Evolutionary conservation across 129 eudicot genomes (phyloP).

Genomic region (Flaveria robusta): DNA sequence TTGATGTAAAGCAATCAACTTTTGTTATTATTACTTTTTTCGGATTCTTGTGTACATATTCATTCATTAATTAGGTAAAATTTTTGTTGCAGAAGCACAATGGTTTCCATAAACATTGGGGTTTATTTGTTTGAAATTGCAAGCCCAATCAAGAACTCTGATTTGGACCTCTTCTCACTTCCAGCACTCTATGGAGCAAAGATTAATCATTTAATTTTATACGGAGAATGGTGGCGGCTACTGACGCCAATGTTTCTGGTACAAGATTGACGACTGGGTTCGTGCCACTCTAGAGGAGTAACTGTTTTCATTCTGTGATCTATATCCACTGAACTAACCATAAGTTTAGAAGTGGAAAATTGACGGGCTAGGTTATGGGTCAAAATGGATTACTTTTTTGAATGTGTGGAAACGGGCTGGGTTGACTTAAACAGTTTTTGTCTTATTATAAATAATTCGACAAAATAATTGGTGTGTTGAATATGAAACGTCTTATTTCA

Average conservation of each 20-base stretch:
- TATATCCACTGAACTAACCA: slow-evolving; percentile 6
- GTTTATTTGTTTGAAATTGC: slow-evolving; percentile 82
- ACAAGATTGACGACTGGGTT: slow-evolving; percentile 82
- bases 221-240: slow-evolving; percentile 98
- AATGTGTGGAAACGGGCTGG: neutral
- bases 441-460: neutral
- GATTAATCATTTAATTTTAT: slow-evolving; percentile 69
- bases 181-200: slow-evolving; percentile 90
- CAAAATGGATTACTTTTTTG: neutral
- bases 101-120: slow-evolving; percentile 76
- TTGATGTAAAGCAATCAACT: slow-evolving; percentile 52
- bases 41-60: neutral
- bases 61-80: slow-evolving; percentile 9
- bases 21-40: slow-evolving; percentile 12
- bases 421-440: neutral
- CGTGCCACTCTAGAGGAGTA: slow-evolving; percentile 51
- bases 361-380: neutral
- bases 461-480: neutral
- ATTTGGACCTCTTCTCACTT: slow-evolving; percentile 65
- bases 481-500: neutral
- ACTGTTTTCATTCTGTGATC: neutral
- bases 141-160: slow-evolving; percentile 66
- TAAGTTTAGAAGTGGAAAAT: neutral
- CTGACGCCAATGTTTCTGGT: slow-evolving; percentile 99
- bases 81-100: slow-evolving; percentile 61